A percentile compares a stretch with the other conserved stretches of the same genome.
Evolutionary conservation across 768 basidiomycete species (phyloP).

Genomic region (Roridomyces roridus): DNA sequence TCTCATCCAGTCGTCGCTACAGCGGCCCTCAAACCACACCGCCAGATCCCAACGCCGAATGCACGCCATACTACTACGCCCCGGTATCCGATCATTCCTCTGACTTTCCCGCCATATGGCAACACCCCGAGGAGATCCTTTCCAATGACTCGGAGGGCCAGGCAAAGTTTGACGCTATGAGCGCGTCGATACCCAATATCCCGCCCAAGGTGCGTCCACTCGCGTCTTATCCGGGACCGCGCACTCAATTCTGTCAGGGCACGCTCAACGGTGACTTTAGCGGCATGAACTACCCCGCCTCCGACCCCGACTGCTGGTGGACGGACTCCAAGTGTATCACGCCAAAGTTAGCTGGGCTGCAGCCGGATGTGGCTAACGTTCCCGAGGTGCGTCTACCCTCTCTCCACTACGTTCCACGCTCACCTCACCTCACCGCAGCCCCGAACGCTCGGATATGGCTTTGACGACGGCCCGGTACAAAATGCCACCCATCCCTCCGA

Average conservation of each 20-base stretch:
- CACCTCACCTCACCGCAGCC: too few relatives aligned
- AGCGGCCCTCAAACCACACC: too few relatives aligned
- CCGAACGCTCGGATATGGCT: slow-evolving; percentile 60
- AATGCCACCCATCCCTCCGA: too few relatives aligned
- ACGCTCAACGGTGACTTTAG: slow-evolving; percentile 29
- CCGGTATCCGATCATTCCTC: slow-evolving; percentile 37
- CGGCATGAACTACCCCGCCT: slow-evolving; percentile 33
- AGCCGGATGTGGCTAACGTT: slow-evolving; percentile 48
- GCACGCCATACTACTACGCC: slow-evolving; percentile 48
- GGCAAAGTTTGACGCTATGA: slow-evolving; percentile 50
- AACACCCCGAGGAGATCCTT: slow-evolving; percentile 46
- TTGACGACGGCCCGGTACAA: slow-evolving; percentile 72
- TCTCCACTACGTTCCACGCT: too few relatives aligned
- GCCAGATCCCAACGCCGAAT: slow-evolving; percentile 44
- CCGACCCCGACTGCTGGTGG: slow-evolving; percentile 65
- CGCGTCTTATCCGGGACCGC: slow-evolving; percentile 29
- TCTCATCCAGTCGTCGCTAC: too few relatives aligned
- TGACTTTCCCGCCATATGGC: slow-evolving; percentile 53
- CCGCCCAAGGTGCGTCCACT: slow-evolving; percentile 41
- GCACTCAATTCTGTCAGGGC: slow-evolving; percentile 22
- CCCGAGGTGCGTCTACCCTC: slow-evolving; percentile 49
- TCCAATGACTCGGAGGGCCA: slow-evolving; percentile 48
- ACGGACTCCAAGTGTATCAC: slow-evolving; percentile 47
- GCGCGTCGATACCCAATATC: slow-evolving; percentile 53
- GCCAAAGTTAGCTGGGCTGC: slow-evolving; percentile 52